Evolutionary conservation across 306 rosid genomes (phyloP).

Genomic region (peach (Prunus persica)): DNA sequence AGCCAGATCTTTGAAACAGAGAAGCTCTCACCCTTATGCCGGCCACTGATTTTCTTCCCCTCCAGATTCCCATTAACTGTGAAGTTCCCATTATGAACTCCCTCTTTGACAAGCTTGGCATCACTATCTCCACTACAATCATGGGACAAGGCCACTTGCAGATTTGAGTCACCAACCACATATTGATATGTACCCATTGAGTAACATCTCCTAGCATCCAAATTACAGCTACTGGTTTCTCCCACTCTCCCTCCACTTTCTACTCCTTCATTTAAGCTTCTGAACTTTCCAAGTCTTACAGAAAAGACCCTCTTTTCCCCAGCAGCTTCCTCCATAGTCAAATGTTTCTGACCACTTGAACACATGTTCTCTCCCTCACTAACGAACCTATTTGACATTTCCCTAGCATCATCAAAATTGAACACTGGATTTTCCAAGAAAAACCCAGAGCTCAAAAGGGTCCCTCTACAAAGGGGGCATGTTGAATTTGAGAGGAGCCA

Average conservation of each 20-base stretch:
- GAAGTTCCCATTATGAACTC: not conserved
- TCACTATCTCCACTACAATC: not conserved
- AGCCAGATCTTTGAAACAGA: slow-evolving; percentile 96
- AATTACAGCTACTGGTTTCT: slow-evolving; percentile 38
- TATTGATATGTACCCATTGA: slow-evolving; percentile 90
- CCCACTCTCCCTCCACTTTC: slow-evolving; percentile 24
- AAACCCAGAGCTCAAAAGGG: slow-evolving; percentile 30
- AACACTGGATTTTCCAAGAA: slow-evolving; percentile 33
- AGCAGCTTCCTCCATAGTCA: slow-evolving; percentile 28
- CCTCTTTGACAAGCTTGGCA: slow-evolving; percentile 12
- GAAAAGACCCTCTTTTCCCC: slow-evolving; percentile 57
- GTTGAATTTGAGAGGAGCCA: slow-evolving; percentile 90
- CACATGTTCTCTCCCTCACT: slow-evolving; percentile 33
- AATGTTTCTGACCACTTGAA: slow-evolving; percentile 27
- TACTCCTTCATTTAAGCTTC: slow-evolving; percentile 29
- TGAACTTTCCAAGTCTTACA: slow-evolving; percentile 83
- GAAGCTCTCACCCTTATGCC: slow-evolving; percentile 68
- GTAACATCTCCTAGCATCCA: slow-evolving; percentile 77
- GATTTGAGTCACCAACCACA: slow-evolving; percentile 56
- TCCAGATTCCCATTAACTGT: slow-evolving; percentile 37
- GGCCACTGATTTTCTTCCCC: slow-evolving; percentile 55
- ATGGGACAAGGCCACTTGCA: slow-evolving; percentile 51
- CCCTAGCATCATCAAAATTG: slow-evolving; percentile 34
- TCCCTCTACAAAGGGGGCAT: slow-evolving; percentile 83
- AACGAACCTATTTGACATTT: slow-evolving; percentile 15